Evolutionary conservation across 805 yeast species (phyloP).

Genomic region (Hanseniaspora pseudoguilliermondii): DNA sequence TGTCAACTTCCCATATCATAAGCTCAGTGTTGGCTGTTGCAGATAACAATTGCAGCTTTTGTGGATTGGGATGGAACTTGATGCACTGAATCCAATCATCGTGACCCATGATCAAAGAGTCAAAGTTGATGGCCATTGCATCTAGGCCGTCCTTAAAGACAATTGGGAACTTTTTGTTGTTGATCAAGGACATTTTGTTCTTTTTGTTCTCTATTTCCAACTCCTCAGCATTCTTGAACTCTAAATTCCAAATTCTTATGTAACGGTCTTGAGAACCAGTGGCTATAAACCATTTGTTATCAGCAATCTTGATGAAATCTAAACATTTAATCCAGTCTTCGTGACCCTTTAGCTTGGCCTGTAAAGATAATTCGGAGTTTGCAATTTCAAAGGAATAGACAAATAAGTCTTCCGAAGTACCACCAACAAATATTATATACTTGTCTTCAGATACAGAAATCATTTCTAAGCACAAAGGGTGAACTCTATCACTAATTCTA

Average conservation of each 20-base stretch:
- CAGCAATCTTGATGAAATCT: constrained; percentile 39
- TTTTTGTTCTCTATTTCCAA: constrained; percentile 17
- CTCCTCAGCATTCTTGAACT: constrained; percentile 47
- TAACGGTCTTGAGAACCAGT: constrained; percentile 88
- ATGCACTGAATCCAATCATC: constrained; percentile 93
- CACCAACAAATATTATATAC: constrained; percentile 37
- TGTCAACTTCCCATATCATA: constrained; percentile 89
- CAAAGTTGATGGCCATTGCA: constrained; percentile 57
- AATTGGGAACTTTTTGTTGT: constrained; percentile 51
- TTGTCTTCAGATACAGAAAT: constrained; percentile 5
- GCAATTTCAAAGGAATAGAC: constrained; percentile 36
- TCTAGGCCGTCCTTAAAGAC: constrained; percentile 33
- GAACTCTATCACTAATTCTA: constrained; percentile 9
- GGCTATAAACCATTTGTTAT: constrained; percentile 55
- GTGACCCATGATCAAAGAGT: constrained; percentile 92
- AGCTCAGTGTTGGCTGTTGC: constrained; percentile 87
- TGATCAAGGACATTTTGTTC: constrained; percentile 39
- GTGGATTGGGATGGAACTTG: constrained; percentile 53
- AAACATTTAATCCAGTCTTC: constrained; percentile 91
- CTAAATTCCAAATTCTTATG: constrained; percentile 76
- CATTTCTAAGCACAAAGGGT: constrained; percentile 9
- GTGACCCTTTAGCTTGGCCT: constrained; percentile 67
- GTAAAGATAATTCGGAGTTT: constrained; percentile 16
- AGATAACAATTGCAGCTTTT: constrained; percentile 46
- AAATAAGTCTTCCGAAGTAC: constrained; percentile 44